Evolutionary conservation across 1,284 basidiomycete genomes (phyloP).

Genomic region (Naganishia albida): DNA sequence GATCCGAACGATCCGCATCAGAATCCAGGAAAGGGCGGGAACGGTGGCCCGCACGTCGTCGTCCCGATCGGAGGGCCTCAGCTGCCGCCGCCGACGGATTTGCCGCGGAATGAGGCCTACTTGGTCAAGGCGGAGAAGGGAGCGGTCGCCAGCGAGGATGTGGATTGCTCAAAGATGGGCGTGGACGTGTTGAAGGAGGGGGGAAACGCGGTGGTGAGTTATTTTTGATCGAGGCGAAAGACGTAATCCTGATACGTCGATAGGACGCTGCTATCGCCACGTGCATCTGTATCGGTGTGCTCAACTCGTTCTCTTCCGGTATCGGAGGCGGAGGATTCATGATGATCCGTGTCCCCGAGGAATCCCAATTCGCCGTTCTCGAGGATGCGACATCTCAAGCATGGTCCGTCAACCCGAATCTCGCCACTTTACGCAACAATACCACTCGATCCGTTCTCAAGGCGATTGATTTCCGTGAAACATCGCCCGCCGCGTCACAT

Average conservation of each 20-base stretch:
- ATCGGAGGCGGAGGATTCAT: slow-evolving; percentile 93
- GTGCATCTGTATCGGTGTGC: slow-evolving; percentile 78
- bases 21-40: slow-evolving; percentile 24
- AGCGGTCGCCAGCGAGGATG: slow-evolving; percentile 84
- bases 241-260: neutral
- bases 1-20: slow-evolving; percentile 22
- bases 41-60: slow-evolving; percentile 29
- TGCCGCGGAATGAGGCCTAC: slow-evolving; percentile 68
- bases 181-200: slow-evolving; percentile 73
- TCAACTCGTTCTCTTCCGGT: slow-evolving; percentile 82
- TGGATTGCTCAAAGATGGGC: slow-evolving; percentile 78
- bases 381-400: neutral
- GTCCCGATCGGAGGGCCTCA: slow-evolving; percentile 26
- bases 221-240: neutral
- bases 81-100: slow-evolving; percentile 46
- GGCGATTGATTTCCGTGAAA: slow-evolving; percentile 86
- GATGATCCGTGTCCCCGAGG: slow-evolving; percentile 74
- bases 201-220: slow-evolving; percentile 71
- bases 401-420: slow-evolving; percentile 42
- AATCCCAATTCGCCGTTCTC: slow-evolving; percentile 19
- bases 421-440: slow-evolving; percentile 11
- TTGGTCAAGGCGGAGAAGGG: slow-evolving; percentile 71
- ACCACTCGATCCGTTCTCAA: slow-evolving; percentile 62
- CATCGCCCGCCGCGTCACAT: slow-evolving; percentile 70
- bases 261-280: slow-evolving; percentile 78